A percentile compares a stretch with the other conserved stretches of the same genome.
Evolutionary conservation across 371 early-diverging fungal genomes (phyloP).

Genomic region (Actinomortierella wolfii): DNA sequence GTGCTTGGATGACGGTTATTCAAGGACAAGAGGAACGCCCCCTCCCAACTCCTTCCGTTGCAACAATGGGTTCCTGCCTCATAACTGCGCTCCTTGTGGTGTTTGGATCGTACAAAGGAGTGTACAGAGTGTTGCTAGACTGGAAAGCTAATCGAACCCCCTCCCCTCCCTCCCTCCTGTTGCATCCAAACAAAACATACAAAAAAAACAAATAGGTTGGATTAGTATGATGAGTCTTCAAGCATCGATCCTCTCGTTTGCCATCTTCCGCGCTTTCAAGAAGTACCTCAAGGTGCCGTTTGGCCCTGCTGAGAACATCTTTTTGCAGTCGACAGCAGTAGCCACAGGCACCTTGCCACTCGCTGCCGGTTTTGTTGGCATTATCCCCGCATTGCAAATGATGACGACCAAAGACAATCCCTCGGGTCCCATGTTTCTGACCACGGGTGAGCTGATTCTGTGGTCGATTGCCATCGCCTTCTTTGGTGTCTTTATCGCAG

Average conservation of each 20-base stretch:
- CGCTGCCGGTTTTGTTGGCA: constrained; percentile 82
- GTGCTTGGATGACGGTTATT: too few relatives aligned
- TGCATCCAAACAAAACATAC: too few relatives aligned
- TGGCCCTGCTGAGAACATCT: constrained; percentile 80
- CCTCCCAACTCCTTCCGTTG: too few relatives aligned
- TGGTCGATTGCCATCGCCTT: constrained; percentile 87
- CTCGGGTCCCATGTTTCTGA: constrained; percentile 45
- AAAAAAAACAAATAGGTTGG: constrained; percentile 62
- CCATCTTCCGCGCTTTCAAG: constrained; percentile 70
- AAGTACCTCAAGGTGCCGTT: constrained; percentile 57
- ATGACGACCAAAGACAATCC: constrained; percentile 48
- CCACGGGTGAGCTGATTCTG: constrained; percentile 60
- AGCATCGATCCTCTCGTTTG: constrained; percentile 78
- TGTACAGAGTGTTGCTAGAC: too few relatives aligned
- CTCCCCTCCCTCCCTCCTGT: too few relatives aligned
- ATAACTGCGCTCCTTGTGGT: too few relatives aligned
- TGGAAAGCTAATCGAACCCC: too few relatives aligned
- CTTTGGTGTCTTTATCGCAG: constrained; percentile 91
- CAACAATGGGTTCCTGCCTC: too few relatives aligned
- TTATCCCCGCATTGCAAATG: constrained; percentile 75
- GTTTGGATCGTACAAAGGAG: too few relatives aligned
- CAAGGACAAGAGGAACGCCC: too few relatives aligned
- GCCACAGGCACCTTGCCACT: constrained; percentile 89
- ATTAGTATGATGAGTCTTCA: constrained; percentile 90
- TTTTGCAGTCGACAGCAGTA: constrained; percentile 81